Evolutionary conservation across 2,329 filamentous ascomycete species (phyloP).

Genomic region (Pyrenophora tritici-repentis): DNA sequence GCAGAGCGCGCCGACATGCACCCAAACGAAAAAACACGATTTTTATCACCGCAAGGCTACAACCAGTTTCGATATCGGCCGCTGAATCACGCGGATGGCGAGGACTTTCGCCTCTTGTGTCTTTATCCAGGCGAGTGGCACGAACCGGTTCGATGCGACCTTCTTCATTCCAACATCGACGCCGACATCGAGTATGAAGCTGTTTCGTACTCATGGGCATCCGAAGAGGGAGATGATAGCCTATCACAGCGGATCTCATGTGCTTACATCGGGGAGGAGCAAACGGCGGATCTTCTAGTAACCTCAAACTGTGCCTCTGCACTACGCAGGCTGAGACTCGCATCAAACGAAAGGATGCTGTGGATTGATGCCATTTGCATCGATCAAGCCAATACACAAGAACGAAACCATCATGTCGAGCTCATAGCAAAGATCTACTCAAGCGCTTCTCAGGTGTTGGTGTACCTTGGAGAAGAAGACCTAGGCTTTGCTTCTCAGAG

Average conservation of each 20-base stretch:
- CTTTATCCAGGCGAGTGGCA: slow-evolving; percentile 11
- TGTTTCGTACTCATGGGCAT: slow-evolving; percentile 30
- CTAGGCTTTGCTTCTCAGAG: slow-evolving; percentile 8
- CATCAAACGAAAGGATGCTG: slow-evolving; percentile 6
- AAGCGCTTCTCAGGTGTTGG: slow-evolving; percentile 12
- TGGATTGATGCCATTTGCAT: slow-evolving; percentile 28
- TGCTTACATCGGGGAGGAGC: slow-evolving; percentile 11
- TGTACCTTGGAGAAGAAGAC: slow-evolving; percentile 18
- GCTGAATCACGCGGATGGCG: slow-evolving; percentile 9
- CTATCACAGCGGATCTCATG: slow-evolving; percentile 13
- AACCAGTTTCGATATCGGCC: slow-evolving; percentile 10
- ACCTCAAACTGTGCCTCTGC: slow-evolving; percentile 20
- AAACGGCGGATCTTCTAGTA: slow-evolving; percentile 2
- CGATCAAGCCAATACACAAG: slow-evolving; percentile 18
- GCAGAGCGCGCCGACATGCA: slow-evolving; percentile 12
- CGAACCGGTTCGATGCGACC: slow-evolving; percentile 14
- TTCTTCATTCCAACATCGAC: slow-evolving; percentile 10
- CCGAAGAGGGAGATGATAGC: slow-evolving; percentile 18
- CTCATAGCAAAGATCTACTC: slow-evolving; percentile 26
- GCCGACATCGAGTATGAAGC: slow-evolving; percentile 24
- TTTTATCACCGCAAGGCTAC: not conserved
- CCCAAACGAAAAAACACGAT: not conserved
- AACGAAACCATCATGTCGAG: slow-evolving; percentile 21
- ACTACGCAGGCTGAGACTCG: slow-evolving; percentile 12
- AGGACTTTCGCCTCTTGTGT: slow-evolving; percentile 11